Conservation (phyloP, 1,139 yeast species). For the Meyerozyma elateridarum region DNA sequence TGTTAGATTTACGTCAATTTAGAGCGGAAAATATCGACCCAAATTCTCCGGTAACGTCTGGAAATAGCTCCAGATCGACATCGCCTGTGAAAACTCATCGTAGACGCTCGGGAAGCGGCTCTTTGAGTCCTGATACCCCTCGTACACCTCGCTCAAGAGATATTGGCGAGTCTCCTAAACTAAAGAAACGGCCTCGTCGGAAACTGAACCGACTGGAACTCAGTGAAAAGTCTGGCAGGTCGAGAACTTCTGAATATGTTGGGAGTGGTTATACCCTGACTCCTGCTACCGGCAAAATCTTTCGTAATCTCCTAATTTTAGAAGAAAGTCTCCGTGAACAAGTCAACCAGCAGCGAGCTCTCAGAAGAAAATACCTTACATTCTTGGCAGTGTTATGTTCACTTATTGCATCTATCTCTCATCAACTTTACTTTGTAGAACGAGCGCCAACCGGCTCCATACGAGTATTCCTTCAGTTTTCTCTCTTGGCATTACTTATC, state of each 20-base stretch:
- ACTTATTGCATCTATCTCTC: constrained; percentile 37
- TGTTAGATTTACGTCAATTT: constrained; percentile 1
- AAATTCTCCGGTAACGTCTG: background rate
- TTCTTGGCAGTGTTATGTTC: constrained; percentile 56
- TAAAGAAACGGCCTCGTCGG: constrained; percentile 26
- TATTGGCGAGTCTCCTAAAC: constrained; percentile 16
- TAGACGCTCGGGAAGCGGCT: constrained; percentile 2
- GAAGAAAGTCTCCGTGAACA: constrained; percentile 85
- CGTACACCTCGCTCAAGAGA: constrained; percentile 10
- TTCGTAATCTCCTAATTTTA: constrained; percentile 71
- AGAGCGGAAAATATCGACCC: constrained; percentile 1
- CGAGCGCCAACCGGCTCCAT: constrained; percentile 24
- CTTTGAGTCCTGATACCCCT: background rate
- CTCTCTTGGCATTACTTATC: constrained; percentile 61
- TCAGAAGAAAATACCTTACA: constrained; percentile 68
- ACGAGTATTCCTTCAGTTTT: constrained; percentile 53
- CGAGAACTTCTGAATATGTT: constrained; percentile 12
- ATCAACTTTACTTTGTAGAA: constrained; percentile 34
- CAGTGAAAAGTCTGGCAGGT: constrained; percentile 21
- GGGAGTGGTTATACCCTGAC: constrained; percentile 40
- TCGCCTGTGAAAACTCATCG: constrained; percentile 1
- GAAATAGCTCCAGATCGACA: background rate
- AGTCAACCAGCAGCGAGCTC: constrained; percentile 61
- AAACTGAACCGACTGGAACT: constrained; percentile 27
- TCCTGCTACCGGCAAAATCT: constrained; percentile 67